Evolutionary conservation across 768 basidiomycete genomes (phyloP).

Genomic region (Fomitopsis pulvina): DNA sequence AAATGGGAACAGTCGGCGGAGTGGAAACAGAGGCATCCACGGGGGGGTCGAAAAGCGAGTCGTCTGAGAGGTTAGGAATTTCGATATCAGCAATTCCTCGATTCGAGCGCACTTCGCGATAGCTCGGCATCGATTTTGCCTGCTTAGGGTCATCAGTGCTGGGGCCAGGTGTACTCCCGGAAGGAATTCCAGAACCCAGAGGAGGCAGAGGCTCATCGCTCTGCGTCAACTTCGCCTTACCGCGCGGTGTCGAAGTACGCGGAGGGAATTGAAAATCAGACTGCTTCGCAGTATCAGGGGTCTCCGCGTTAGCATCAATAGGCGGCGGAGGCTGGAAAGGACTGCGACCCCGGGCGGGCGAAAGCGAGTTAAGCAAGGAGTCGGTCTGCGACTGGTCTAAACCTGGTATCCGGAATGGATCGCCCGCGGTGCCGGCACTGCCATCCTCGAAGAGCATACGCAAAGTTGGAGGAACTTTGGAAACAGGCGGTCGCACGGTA

Average conservation of each 20-base stretch:
- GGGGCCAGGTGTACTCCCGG: constrained; percentile 5
- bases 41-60: constrained; percentile 15
- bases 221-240: constrained; percentile 26
- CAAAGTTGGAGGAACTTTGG: constrained; percentile 67
- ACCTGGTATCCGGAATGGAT: constrained; percentile 36
- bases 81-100: constrained; percentile 33
- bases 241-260: constrained; percentile 25
- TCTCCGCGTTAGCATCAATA: constrained; percentile 31
- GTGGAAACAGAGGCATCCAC: constrained; percentile 4
- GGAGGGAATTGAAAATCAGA: constrained; percentile 50
- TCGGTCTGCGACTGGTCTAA: constrained; percentile 18
- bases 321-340: constrained; percentile 25
- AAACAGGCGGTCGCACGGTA: constrained; percentile 45
- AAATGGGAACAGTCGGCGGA: constrained; percentile 20
- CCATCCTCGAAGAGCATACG: constrained; percentile 73
- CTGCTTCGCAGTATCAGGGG: constrained; percentile 37
- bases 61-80: constrained; percentile 24
- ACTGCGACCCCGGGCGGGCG: constrained; percentile 30
- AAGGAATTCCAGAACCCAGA: constrained; percentile 21
- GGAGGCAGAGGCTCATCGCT: constrained; percentile 19
- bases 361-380: constrained; percentile 17
- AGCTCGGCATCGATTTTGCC: constrained; percentile 10
- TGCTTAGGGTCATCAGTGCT: not conserved
- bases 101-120: constrained; percentile 25
- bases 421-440: constrained; percentile 22